phyloP scores from a whole-genome alignment of 208 protist species.

The Trichomonas vaginalis region DNA sequence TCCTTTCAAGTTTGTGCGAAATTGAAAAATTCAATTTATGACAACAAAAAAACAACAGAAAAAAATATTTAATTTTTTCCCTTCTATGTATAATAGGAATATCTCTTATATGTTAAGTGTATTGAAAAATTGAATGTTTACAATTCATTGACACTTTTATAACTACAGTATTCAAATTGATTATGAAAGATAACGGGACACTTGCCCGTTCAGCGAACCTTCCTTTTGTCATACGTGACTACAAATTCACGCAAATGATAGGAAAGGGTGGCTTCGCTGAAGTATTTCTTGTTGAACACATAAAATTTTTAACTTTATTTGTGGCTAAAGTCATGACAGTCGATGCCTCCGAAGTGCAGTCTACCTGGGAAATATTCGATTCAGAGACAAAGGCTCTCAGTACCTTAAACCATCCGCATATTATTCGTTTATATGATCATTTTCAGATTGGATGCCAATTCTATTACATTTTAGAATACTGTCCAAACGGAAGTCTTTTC shows the following conservation, averaged over 20 bases:
- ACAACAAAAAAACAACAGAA: too few species aligned
- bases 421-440: conserved; percentile 4
- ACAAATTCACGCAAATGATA: neutral
- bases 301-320: neutral
- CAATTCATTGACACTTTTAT: too few species aligned
- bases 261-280: neutral
- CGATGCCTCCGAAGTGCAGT: neutral
- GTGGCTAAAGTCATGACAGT: neutral
- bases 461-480: neutral
- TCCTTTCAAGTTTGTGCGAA: too few species aligned
- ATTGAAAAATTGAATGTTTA: too few species aligned
- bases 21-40: too few species aligned
- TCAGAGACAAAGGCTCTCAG: neutral
- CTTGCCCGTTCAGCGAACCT: neutral
- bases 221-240: neutral
- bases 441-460: neutral
- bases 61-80: too few species aligned
- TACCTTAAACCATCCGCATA: neutral
- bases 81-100: too few species aligned
- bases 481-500: neutral
- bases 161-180: too few species aligned
- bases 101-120: too few species aligned
- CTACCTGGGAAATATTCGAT: neutral
- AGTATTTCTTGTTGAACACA: neutral
- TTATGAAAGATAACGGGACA: neutral